Conservation (phyloP, 108 stramenopile species). For the Discostella stelligeroides region DNA sequence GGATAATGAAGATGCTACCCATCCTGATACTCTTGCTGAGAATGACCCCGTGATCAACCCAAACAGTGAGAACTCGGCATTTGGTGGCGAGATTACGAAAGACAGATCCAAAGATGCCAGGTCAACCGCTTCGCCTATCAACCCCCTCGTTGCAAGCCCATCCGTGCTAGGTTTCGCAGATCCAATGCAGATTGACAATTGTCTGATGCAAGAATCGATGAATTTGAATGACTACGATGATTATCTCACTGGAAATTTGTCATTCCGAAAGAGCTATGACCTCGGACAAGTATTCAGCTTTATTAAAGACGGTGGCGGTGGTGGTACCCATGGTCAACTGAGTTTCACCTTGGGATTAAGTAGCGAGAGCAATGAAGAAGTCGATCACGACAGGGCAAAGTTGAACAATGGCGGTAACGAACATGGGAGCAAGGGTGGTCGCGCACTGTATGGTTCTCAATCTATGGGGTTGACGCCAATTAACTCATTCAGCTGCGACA, state of each 20-base stretch:
- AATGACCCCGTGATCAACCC: not conserved
- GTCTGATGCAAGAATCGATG: conserved; percentile 22
- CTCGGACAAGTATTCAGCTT: conserved; percentile 42
- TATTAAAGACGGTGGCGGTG: conserved; percentile 18
- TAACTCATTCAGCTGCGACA: conserved; percentile 30
- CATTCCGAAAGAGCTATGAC: conserved; percentile 42
- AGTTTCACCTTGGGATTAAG: conserved; percentile 13
- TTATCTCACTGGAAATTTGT: conserved; percentile 22
- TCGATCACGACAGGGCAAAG: not conserved
- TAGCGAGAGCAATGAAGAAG: conserved; percentile 5
- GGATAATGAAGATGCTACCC: not conserved
- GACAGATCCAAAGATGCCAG: not conserved
- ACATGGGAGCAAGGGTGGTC: not conserved
- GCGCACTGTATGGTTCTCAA: conserved; percentile 14
- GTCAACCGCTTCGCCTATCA: not conserved
- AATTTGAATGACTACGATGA: conserved; percentile 18
- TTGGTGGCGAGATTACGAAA: no score
- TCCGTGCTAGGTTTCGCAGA: conserved; percentile 6
- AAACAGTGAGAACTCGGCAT: not conserved
- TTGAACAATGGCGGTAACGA: conserved; percentile 3
- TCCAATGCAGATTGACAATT: conserved; percentile 33
- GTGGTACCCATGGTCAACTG: conserved; percentile 1
- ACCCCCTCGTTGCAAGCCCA: not conserved
- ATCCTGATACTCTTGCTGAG: no score
- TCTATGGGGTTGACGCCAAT: conserved; percentile 43